Conservation (phyloP, 2,329 filamentous ascomycete genomes). For the Pseudogymnoascus sp. region DNA sequence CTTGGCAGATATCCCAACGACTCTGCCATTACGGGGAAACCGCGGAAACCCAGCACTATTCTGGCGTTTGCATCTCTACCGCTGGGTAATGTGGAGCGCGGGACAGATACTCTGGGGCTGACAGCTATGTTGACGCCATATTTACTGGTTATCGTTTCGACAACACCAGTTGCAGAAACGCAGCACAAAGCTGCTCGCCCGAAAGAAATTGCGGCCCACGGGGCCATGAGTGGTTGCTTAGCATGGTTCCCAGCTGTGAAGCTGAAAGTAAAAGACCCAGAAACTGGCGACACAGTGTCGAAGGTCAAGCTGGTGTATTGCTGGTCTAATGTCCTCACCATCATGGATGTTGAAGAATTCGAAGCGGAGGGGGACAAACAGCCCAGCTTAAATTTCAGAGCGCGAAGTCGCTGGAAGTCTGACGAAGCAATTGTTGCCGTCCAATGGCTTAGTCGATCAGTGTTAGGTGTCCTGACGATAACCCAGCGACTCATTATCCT, state of each 20-base stretch:
- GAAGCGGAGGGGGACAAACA: constrained; percentile 67
- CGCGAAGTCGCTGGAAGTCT: constrained; percentile 83
- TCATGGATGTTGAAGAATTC: constrained; percentile 78
- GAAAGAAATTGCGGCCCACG: constrained; percentile 84
- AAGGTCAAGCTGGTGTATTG: constrained; percentile 90
- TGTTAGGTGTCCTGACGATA: constrained; percentile 84
- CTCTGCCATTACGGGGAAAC: constrained; percentile 51
- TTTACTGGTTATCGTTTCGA: constrained; percentile 91
- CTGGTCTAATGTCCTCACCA: constrained; percentile 96
- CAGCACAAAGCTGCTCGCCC: constrained; percentile 90
- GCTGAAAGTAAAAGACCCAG: constrained; percentile 67
- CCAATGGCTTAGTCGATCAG: constrained; percentile 92
- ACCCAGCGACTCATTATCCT: constrained; percentile 89
- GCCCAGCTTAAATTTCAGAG: constrained; percentile 68
- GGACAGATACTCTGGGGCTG: constrained; percentile 79
- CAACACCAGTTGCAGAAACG: constrained; percentile 90
- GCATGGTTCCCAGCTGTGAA: constrained; percentile 97
- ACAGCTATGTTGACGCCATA: constrained; percentile 96
- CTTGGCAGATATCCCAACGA: constrained; percentile 81
- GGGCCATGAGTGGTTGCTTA: constrained; percentile 85
- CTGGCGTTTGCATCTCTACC: constrained; percentile 86
- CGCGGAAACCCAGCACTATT: constrained; percentile 86
- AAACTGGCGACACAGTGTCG: constrained; percentile 61
- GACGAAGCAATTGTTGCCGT: constrained; percentile 94
- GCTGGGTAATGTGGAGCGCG: constrained; percentile 85